phyloP scores from a whole-genome alignment of 345 rosid genomes.

The Salix exigua region DNA sequence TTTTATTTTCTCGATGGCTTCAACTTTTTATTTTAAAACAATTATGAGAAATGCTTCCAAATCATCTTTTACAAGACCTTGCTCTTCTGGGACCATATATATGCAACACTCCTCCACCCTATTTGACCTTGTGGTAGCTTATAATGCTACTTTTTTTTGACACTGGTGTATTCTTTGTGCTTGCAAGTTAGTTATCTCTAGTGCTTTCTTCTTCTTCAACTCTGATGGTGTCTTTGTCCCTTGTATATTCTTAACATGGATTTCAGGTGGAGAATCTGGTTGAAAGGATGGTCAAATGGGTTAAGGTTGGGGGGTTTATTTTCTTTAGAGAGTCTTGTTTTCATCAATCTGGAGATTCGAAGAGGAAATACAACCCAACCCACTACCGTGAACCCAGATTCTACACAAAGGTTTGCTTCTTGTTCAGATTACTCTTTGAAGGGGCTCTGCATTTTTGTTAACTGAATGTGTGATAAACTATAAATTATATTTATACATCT shows the following conservation, averaged over 20 bases:
- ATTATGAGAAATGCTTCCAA: no score
- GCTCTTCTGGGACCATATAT: no score
- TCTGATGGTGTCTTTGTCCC: not conserved
- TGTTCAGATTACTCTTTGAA: not conserved
- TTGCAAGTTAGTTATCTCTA: not conserved
- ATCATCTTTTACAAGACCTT: no score
- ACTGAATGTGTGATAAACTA: not conserved
- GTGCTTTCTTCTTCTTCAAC: not conserved
- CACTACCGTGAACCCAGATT: constrained; percentile 96
- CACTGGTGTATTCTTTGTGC: not conserved
- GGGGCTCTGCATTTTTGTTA: not conserved
- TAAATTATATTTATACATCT: not conserved
- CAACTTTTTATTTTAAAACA: no score
- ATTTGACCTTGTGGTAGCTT: no score
- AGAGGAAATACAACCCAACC: constrained; percentile 77
- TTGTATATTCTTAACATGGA: not conserved
- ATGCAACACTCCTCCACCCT: not conserved
- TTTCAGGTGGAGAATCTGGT: constrained; percentile 72
- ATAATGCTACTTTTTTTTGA: no score
- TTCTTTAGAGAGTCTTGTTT: constrained; percentile 97
- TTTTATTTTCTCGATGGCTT: not conserved
- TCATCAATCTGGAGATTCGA: constrained; percentile 89
- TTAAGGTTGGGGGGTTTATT: constrained; percentile 82
- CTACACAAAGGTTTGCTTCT: constrained; percentile 71
- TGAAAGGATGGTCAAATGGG: constrained; percentile 74